Evolutionary conservation across 345 rosid genomes (phyloP), one percentile per base, ranked within the genome.

Genomic region (Melastoma malabathricum): DNA sequence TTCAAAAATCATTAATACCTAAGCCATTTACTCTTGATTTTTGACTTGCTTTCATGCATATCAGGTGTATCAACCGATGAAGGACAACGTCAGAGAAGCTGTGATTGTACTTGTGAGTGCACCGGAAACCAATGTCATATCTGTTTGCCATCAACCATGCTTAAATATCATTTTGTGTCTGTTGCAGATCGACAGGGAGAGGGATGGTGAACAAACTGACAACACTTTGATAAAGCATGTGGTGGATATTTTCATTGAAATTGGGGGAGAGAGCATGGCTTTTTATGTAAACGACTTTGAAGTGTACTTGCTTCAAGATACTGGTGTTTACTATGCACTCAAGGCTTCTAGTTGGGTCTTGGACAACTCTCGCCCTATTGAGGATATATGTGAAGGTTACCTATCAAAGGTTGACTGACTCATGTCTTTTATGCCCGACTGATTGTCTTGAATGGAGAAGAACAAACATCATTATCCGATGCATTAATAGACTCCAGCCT

Each of bases 271-370:
- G 25, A 61, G 60, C 23, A 58, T 59, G 64, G 54, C 48, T 12
- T 29, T 44, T 50, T 76, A 71, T 64, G 59, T 48, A 19, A 45
- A 56, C 3, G 67, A 71, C 44, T 77, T 77, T 66, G 79, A 77
- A 57, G 54, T n/a, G 31, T 52, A 52, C 18, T 57, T 77, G 72
- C 66, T 73, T 13, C 43, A 44, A 34, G 70, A 68, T 46, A 64
- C 74, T 15, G 65, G 59, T 20, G 55, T 54, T 14, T 77, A 70
- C 53, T 71, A 73, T 63, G 58, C 66, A n/a, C 66, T 47, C 14
- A 73, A 73, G 62, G 82, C 82, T 16, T 59, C 64, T 27, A 65
- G 53, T 46, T 77, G 82, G 76, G 73, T 73, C 15, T 12, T 54
- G 9, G 71, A 67, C 29, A 71, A 64, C 47, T 72, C 71, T 15